Conservation (phyloP, 352 stramenopile genomes). For the Globisporangium uncinulatum region DNA sequence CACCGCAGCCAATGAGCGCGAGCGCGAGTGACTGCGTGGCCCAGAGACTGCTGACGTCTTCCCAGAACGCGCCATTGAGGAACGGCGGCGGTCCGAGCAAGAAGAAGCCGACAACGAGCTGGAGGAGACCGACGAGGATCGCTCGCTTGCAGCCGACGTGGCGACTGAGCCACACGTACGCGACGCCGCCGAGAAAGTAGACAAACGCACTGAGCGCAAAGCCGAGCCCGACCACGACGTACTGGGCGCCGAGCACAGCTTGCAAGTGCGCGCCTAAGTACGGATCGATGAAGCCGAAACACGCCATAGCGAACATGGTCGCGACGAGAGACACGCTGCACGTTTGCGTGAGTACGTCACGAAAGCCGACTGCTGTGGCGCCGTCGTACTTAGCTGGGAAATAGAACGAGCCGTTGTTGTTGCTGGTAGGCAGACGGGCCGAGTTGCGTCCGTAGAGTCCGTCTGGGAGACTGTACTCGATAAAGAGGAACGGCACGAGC, state of each 20-base stretch:
- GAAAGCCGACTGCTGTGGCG: slow-evolving; percentile 21
- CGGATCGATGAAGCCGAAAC: slow-evolving; percentile 70
- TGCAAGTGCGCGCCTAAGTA: slow-evolving; percentile 58
- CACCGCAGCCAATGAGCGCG: slow-evolving; percentile 48
- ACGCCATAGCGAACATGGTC: slow-evolving; percentile 57
- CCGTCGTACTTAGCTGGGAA: slow-evolving; percentile 10
- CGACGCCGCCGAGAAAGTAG: slow-evolving; percentile 53
- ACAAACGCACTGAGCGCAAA: slow-evolving; percentile 63
- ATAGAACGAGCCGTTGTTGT: slow-evolving; percentile 20
- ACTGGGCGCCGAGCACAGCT: slow-evolving; percentile 46
- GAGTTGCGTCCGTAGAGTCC: slow-evolving; percentile 30
- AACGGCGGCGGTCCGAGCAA: slow-evolving; percentile 55
- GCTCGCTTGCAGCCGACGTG: slow-evolving; percentile 58
- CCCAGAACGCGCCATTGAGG: slow-evolving; percentile 28
- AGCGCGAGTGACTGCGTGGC: slow-evolving; percentile 43
- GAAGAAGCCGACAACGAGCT: slow-evolving; percentile 49
- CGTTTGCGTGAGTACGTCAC: slow-evolving; percentile 49
- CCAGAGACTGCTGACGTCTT: slow-evolving; percentile 36
- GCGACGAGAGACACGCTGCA: slow-evolving; percentile 40
- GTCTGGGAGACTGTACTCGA: slow-evolving; percentile 69
- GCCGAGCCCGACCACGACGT: slow-evolving; percentile 54
- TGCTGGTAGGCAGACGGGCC: slow-evolving; percentile 6
- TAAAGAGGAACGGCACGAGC: slow-evolving; percentile 62
- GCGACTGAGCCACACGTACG: slow-evolving; percentile 56
- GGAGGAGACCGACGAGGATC: slow-evolving; percentile 45